Percentiles rank a stretch among this genome's conserved stretches.
phyloP scores from a whole-genome alignment of 2,329 filamentous ascomycete species.

The Colletotrichum salicis region DNA sequence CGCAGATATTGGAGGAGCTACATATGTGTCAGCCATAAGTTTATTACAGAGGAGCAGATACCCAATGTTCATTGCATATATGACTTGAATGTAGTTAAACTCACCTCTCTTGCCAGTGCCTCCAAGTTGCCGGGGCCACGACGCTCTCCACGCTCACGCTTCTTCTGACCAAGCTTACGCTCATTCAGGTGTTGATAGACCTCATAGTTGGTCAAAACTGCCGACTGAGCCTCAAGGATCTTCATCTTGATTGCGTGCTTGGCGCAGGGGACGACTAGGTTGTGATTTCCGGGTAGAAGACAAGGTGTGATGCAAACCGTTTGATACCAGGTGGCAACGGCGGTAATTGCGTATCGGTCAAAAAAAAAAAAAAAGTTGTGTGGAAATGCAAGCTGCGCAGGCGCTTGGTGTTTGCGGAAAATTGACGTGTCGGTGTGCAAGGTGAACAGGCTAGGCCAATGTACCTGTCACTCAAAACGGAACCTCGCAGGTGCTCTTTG shows the following conservation, averaged over 20 bases:
- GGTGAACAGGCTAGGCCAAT: constrained; percentile 27
- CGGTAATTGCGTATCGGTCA: constrained; percentile 7
- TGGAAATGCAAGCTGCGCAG: constrained; percentile 21
- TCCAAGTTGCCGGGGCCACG: constrained; percentile 68
- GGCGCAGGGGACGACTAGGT: background rate
- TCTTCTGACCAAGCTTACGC: constrained; percentile 64
- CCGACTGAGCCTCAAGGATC: constrained; percentile 77
- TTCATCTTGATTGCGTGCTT: constrained; percentile 60
- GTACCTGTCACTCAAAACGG: constrained; percentile 20
- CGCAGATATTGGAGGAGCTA: constrained; percentile 72
- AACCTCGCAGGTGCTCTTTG: constrained; percentile 7
- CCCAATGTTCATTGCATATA: constrained; percentile 16
- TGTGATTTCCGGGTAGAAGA: background rate
- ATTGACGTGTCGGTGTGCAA: constrained; percentile 29
- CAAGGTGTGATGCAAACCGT: background rate
- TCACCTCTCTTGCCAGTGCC: constrained; percentile 73
- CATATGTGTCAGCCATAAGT: constrained; percentile 34
- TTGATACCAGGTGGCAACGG: background rate
- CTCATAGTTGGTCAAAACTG: constrained; percentile 78
- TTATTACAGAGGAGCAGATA: constrained; percentile 14
- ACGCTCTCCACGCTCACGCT: constrained; percentile 44
- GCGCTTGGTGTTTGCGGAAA: constrained; percentile 14
- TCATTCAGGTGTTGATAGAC: constrained; percentile 74
- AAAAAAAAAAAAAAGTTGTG: background rate
- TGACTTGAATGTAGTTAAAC: constrained; percentile 23